phyloP scores from a whole-genome alignment of 73 alveolate genomes.

The Tetrahymena thermophila region DNA sequence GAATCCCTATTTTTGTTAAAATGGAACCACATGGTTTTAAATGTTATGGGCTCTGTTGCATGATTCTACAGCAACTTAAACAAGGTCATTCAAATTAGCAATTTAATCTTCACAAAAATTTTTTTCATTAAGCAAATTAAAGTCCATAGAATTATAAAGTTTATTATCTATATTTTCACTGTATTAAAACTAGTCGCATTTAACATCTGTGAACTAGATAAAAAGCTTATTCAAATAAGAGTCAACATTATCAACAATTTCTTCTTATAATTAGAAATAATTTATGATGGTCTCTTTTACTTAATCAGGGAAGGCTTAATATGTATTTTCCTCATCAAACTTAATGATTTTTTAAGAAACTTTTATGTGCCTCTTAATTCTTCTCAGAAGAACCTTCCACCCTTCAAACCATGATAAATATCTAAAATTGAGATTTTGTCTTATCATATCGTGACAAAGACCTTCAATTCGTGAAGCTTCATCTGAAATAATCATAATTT shows the following conservation, averaged over 20 bases:
- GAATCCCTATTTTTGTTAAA: background rate
- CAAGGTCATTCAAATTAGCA: background rate
- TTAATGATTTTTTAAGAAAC: background rate
- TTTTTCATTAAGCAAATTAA: background rate
- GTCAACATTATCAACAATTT: background rate
- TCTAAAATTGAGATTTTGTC: background rate
- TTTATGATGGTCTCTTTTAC: background rate
- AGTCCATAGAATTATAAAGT: background rate
- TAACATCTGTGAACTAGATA: background rate
- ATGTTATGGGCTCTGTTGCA: background rate
- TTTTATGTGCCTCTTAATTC: background rate
- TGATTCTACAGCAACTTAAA: background rate
- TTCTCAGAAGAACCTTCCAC: background rate
- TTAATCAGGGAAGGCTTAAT: background rate
- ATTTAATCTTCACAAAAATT: background rate
- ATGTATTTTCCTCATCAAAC: background rate
- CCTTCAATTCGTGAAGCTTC: background rate
- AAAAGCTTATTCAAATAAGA: background rate
- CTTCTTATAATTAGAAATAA: background rate
- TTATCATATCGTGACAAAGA: background rate
- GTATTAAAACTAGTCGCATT: background rate
- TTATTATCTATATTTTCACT: background rate
- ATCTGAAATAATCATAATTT: background rate
- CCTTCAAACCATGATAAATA: background rate
- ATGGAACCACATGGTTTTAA: background rate